A percentile compares a stretch with the other conserved stretches of the same genome.
Evolutionary conservation across 2,329 filamentous ascomycete genomes (phyloP).

Genomic region (Ophidiomyces ophidiicola): DNA sequence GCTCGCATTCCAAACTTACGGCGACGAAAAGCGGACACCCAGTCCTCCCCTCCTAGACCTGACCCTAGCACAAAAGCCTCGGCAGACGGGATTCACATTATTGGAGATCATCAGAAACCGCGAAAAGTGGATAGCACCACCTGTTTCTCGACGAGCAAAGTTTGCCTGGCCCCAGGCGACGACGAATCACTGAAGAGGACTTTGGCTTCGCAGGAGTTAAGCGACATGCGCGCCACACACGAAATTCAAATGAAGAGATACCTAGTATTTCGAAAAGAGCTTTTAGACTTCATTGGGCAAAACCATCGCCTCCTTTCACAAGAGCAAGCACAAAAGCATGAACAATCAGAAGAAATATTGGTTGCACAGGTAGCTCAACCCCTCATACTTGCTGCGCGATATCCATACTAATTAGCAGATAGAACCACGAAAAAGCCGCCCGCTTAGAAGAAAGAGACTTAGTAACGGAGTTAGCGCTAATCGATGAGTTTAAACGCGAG

Average conservation of each 20-base stretch:
- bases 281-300: constrained; percentile 22
- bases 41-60: neutral
- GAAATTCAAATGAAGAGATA: constrained; percentile 12
- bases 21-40: constrained; percentile 11
- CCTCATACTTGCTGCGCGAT: neutral
- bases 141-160: neutral
- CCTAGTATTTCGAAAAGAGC: constrained; percentile 23
- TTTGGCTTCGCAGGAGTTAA: constrained; percentile 22
- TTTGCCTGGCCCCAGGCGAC: constrained; percentile 16
- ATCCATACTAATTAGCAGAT: constrained; percentile 1
- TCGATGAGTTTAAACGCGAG: constrained; percentile 33
- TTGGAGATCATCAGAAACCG: neutral
- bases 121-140: neutral
- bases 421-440: constrained; percentile 28
- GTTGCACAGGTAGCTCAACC: constrained; percentile 26
- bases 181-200: constrained; percentile 27
- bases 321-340: constrained; percentile 23
- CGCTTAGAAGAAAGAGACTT: constrained; percentile 35
- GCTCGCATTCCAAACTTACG: constrained; percentile 12
- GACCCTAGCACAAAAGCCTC: neutral
- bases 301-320: constrained; percentile 24
- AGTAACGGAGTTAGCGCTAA: constrained; percentile 34
- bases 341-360: constrained; percentile 26
- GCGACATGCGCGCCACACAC: constrained; percentile 9
- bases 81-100: neutral